Base-by-base conservation (phyloP, 352 stramenopile species). In the Thraustotheca clavata region DNA sequence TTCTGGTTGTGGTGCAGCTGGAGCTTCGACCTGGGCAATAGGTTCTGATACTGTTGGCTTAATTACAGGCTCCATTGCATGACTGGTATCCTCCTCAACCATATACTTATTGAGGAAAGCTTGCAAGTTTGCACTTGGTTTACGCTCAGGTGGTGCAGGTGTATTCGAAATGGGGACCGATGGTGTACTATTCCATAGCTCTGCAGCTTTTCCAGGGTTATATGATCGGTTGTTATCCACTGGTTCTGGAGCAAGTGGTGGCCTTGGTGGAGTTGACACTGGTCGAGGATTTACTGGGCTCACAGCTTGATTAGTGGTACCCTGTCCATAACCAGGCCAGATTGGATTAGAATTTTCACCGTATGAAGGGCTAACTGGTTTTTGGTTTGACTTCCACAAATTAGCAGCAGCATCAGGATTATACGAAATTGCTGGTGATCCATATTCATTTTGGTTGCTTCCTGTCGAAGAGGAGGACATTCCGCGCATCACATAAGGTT, bases 81-180 rank as follows among this genome's bases (percentile, higher is more conserved):
- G 26, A 34, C 16, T 34, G 5, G 4, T 29, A 12, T 61, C 16
- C 35, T 61, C 52, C 18, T 3, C 48, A 16, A 24, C 20, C 52
- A 61, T 61, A 38, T 61, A 61, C 34, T 61, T 61, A 26, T 61
- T 22, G 35, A 61, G 20, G 29, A 61, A 61, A 11, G 22, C 29
- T 29, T 61, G 52, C 32, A 61, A 49, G 18, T 61, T 61, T 20
- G 43, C 43, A 24, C 43, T 52, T 18, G 43, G n/a, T n/a, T n/a
- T n/a, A n/a, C n/a, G n/a, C n/a, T n/a, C n/a, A n/a, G n/a, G n/a
- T n/a, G n/a, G 43, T 1, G 43, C 43, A 31, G 43, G 11, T 7
- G 7, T 11, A 6, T 9, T 31, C 39, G n/a, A n/a, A n/a, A n/a
- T n/a, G n/a, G n/a, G n/a, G n/a, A n/a, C n/a, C n/a, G n/a, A n/a